Conservation (phyloP, 257 asterid species). For the Mitragyna speciosa region DNA sequence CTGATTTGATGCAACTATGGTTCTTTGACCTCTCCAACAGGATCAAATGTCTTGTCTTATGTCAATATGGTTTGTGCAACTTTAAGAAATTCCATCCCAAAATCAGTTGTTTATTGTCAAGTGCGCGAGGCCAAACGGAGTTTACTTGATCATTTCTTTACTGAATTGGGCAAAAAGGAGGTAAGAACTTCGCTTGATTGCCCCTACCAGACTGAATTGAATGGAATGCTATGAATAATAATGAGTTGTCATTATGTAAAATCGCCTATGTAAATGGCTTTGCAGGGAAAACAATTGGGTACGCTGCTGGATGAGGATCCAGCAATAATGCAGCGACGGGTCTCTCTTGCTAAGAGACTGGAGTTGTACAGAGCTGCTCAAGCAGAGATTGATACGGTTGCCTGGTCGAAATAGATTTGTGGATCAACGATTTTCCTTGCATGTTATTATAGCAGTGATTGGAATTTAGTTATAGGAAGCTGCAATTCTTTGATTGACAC, state of each 20-base stretch:
- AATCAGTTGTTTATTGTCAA: constrained; percentile 94
- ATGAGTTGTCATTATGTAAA: neutral
- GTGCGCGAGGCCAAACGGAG: constrained; percentile 99
- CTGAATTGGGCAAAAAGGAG: constrained; percentile 88
- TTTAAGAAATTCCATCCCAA: constrained; percentile 91
- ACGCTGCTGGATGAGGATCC: constrained; percentile 94
- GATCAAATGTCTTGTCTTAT: constrained; percentile 84
- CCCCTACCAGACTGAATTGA: neutral
- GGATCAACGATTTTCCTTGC: constrained; percentile 9
- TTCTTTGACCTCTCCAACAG: constrained; percentile 34
- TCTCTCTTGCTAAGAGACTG: constrained; percentile 78
- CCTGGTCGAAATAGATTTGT: constrained; percentile 74
- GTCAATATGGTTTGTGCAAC: constrained; percentile 94
- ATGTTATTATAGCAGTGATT: neutral
- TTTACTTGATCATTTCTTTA: constrained; percentile 87
- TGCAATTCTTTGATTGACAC: constrained; percentile 30
- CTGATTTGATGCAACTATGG: neutral
- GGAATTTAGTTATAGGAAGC: constrained; percentile 16
- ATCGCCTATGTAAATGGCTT: constrained; percentile 4
- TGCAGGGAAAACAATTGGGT: constrained; percentile 80
- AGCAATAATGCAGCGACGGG: constrained; percentile 79
- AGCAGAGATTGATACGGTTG: constrained; percentile 89
- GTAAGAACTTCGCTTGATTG: constrained; percentile 30
- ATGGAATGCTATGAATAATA: neutral
- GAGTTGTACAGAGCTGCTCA: constrained; percentile 96